A percentile compares a stretch with the other conserved stretches of the same genome.
phyloP scores from a whole-genome alignment of 2,329 filamentous ascomycete species.

The Botrytis elliptica region DNA sequence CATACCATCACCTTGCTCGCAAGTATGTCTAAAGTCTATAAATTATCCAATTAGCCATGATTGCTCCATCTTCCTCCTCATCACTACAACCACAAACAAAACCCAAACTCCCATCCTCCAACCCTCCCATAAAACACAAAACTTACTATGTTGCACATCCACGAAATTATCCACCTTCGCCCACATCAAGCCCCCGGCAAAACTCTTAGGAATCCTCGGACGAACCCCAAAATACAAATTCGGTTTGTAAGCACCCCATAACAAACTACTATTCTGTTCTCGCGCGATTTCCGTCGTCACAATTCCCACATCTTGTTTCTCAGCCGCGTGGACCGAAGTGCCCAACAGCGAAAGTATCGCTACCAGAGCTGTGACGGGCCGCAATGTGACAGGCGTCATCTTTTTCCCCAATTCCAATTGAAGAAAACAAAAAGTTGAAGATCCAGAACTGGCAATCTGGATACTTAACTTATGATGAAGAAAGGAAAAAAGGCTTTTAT shows the following conservation, averaged over 20 bases:
- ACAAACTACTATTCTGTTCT: constrained; percentile 73
- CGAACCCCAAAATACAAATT: constrained; percentile 93
- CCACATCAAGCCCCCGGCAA: constrained; percentile 87
- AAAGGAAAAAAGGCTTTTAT: constrained; percentile 5
- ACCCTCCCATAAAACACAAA: not conserved
- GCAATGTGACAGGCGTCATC: constrained; percentile 30
- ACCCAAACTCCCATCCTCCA: not conserved
- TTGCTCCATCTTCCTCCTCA: not conserved
- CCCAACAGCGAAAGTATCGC: constrained; percentile 20
- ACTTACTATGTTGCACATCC: constrained; percentile 72
- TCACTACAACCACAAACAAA: not conserved
- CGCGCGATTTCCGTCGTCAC: constrained; percentile 41
- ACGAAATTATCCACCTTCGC: constrained; percentile 76
- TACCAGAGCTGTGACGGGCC: constrained; percentile 27
- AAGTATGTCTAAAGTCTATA: constrained; percentile 84
- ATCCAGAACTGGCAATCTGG: constrained; percentile 14
- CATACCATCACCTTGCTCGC: constrained; percentile 93
- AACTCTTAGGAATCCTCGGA: constrained; percentile 75
- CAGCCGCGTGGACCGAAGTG: constrained; percentile 25
- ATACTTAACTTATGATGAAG: constrained; percentile 29
- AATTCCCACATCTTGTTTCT: constrained; percentile 31
- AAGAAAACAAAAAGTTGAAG: constrained; percentile 12
- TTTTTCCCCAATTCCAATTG: constrained; percentile 28
- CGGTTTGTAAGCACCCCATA: constrained; percentile 94
- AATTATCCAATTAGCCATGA: constrained; percentile 25